Evolutionary conservation across 2,329 filamentous ascomycete genomes (phyloP).

Genomic region (Xylariaceae sp.): DNA sequence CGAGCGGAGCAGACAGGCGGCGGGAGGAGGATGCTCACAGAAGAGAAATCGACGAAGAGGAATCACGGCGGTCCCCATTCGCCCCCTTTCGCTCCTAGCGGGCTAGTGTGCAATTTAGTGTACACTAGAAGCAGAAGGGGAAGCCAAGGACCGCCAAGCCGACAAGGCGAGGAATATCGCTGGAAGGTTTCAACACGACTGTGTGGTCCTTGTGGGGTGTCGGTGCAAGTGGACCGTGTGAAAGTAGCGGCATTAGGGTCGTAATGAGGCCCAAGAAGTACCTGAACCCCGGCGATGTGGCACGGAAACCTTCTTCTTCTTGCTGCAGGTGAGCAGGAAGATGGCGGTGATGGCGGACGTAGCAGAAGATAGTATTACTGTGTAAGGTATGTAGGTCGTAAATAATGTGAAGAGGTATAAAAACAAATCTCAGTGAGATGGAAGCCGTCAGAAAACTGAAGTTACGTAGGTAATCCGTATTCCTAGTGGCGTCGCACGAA

Average conservation of each 20-base stretch:
- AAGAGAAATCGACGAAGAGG: slow-evolving; percentile 14
- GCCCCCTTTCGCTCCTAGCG: slow-evolving; percentile 15
- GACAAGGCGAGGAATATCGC: slow-evolving; percentile 14
- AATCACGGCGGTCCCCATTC: slow-evolving; percentile 5
- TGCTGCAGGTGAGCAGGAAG: too few relatives aligned
- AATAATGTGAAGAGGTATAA: too few relatives aligned
- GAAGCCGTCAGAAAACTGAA: too few relatives aligned
- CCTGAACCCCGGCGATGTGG: too few relatives aligned
- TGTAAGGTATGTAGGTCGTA: too few relatives aligned
- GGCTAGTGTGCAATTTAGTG: slow-evolving; percentile 3
- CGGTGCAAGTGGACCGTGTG: slow-evolving; percentile 4
- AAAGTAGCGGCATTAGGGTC: not conserved
- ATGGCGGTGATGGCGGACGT: too few relatives aligned
- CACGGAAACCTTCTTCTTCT: too few relatives aligned
- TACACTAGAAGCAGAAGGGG: slow-evolving; percentile 8
- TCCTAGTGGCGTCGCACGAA: too few relatives aligned
- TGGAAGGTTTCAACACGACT: slow-evolving; percentile 9
- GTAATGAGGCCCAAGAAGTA: not conserved
- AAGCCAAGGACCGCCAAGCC: slow-evolving; percentile 20
- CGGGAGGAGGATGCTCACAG: slow-evolving; percentile 9
- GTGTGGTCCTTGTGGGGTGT: slow-evolving; percentile 7
- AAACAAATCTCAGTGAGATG: too few relatives aligned
- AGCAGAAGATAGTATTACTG: too few relatives aligned
- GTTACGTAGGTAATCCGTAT: too few relatives aligned
- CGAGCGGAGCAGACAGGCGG: slow-evolving; percentile 4